A percentile compares a stretch with the other conserved stretches of the same genome.
phyloP scores from a whole-genome alignment of 345 rosid genomes.

The Eucalyptus regnans region DNA sequence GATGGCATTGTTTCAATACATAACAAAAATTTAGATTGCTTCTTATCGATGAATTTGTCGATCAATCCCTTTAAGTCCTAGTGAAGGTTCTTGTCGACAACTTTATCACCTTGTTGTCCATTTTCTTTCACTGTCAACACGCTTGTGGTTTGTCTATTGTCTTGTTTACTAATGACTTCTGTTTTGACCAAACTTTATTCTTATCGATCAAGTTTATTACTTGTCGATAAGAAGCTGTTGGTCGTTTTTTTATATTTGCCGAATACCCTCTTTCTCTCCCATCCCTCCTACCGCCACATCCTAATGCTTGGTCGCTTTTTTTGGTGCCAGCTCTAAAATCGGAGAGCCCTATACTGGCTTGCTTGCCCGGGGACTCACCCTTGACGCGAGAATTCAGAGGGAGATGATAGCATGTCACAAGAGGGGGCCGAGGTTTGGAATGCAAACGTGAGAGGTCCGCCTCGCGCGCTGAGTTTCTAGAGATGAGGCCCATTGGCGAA shows the following conservation, averaged over 20 bases:
- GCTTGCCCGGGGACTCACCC: not conserved
- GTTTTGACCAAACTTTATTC: not conserved
- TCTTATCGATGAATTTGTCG: not conserved
- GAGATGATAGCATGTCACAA: not conserved
- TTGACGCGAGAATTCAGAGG: not conserved
- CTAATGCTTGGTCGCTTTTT: not conserved
- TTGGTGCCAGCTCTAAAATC: not conserved
- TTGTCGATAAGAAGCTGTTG: not conserved
- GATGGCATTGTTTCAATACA: not conserved
- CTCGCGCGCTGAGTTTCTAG: not conserved
- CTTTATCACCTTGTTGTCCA: not conserved
- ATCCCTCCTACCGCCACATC: not conserved
- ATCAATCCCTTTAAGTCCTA: not conserved
- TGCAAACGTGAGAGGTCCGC: not conserved
- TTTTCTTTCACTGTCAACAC: not conserved
- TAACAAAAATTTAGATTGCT: not conserved
- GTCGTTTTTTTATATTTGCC: not conserved
- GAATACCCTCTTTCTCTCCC: not conserved
- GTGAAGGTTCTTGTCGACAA: not conserved
- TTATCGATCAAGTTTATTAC: not conserved
- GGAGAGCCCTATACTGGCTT: not conserved
- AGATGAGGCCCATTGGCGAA: not conserved
- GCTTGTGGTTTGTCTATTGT: not conserved
- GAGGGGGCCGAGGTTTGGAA: not conserved
- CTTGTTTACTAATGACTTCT: not conserved